Conservation (phyloP, 352 stramenopile species). For the Globisporangium alternatum region DNA sequence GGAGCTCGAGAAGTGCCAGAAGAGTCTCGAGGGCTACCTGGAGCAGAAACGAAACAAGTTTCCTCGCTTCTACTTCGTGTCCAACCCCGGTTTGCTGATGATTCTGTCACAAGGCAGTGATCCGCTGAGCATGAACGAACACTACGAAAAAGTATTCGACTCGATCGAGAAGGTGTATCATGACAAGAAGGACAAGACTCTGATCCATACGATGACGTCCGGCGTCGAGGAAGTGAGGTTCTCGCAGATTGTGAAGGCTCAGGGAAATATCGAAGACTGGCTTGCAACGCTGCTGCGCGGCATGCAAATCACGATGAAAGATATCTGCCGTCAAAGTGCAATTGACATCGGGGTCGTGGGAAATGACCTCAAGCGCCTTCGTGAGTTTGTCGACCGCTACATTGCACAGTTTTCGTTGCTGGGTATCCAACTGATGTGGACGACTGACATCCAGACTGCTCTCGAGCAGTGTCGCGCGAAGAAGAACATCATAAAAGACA, state of each 20-base stretch:
- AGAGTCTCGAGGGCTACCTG: conserved; percentile 97
- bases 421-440: conserved; percentile 97
- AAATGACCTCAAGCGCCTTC: conserved; percentile 89
- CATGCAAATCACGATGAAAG: conserved; percentile 98
- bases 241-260: conserved; percentile 92
- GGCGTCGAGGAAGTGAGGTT: conserved; percentile 95
- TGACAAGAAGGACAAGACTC: conserved; percentile 98
- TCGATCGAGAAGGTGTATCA: conserved; percentile 98
- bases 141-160: conserved; percentile 99
- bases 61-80: conserved; percentile 99
- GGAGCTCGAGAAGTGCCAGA: conserved; percentile 98
- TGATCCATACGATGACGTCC: conserved; percentile 93
- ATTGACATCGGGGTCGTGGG: conserved; percentile 91
- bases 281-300: conserved; percentile 92
- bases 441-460: conserved; percentile 93
- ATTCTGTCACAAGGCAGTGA: conserved; percentile 97
- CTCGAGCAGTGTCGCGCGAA: conserved; percentile 94
- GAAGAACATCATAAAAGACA: conserved; percentile 98
- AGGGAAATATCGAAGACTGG: conserved; percentile 99
- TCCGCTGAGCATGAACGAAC: conserved; percentile 97
- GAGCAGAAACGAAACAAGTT: conserved; percentile 99
- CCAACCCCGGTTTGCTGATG: conserved; percentile 95
- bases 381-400: conserved; percentile 94
- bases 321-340: conserved; percentile 93
- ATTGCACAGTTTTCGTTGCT: conserved; percentile 95